Conservation (phyloP, 352 stramenopile species). For the Hyaloperonospora brassicae region DNA sequence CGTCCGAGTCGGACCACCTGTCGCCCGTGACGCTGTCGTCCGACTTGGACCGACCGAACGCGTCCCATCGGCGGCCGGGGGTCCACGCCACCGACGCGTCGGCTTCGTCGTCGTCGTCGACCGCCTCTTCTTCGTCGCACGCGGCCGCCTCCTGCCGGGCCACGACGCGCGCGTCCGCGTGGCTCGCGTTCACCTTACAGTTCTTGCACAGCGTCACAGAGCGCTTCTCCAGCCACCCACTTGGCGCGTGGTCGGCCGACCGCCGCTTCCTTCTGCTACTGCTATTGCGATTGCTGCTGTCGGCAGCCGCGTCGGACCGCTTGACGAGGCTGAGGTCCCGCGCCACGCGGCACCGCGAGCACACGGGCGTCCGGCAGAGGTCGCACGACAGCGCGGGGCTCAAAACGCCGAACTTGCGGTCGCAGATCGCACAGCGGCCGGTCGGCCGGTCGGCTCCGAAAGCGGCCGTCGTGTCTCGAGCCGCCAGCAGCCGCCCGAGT, state of each 20-base stretch:
- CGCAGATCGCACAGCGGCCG: constrained; percentile 29
- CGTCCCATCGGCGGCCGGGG: constrained; percentile 2
- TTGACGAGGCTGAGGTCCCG: constrained; percentile 27
- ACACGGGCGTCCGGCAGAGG: constrained; percentile 32
- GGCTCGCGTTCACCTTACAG: constrained; percentile 29
- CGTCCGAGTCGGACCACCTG: background rate
- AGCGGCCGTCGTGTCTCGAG: constrained; percentile 7
- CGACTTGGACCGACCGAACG: constrained; percentile 3
- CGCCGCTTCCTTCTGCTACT: constrained; percentile 1
- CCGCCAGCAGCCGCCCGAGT: constrained; percentile 33
- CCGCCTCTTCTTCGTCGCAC: constrained; percentile 3
- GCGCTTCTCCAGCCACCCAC: constrained; percentile 15
- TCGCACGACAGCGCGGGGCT: constrained; percentile 26
- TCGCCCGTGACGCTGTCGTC: constrained; percentile 9
- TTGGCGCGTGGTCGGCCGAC: constrained; percentile 8
- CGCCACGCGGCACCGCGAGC: constrained; percentile 29
- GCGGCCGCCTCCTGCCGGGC: constrained; percentile 15
- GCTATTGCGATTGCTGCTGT: constrained; percentile 8
- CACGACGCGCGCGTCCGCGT: constrained; percentile 26
- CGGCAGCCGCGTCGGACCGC: constrained; percentile 2
- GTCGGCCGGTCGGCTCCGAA: background rate
- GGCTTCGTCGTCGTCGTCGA: background rate
- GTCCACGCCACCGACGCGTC: background rate
- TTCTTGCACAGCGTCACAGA: constrained; percentile 46
- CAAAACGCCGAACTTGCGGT: constrained; percentile 31